phyloP scores from a whole-genome alignment of 805 yeast species.

The Candida tallmaniae region DNA sequence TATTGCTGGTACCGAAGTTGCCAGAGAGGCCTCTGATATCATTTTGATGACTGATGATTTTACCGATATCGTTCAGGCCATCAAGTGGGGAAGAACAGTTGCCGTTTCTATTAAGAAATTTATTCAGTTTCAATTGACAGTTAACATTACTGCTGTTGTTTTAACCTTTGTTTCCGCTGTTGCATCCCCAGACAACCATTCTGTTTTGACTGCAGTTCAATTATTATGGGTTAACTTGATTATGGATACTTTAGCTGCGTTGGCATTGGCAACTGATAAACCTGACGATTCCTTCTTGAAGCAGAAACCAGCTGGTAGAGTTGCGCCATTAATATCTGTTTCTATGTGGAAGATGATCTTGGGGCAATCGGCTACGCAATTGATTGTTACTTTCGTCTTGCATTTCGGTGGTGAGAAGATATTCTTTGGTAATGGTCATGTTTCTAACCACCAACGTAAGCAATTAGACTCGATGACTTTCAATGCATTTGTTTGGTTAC shows the following conservation, averaged over 20 bases:
- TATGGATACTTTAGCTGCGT: slow-evolving; percentile 97
- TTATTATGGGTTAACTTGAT: slow-evolving; percentile 95
- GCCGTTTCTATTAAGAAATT: slow-evolving; percentile 91
- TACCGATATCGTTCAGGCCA: slow-evolving; percentile 90
- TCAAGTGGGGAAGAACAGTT: slow-evolving; percentile 98
- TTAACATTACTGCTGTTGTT: slow-evolving; percentile 92
- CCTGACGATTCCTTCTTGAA: slow-evolving; percentile 81
- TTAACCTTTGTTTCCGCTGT: slow-evolving; percentile 93
- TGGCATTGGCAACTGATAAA: slow-evolving; percentile 96
- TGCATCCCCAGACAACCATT: slow-evolving; percentile 67
- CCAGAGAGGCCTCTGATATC: slow-evolving; percentile 94
- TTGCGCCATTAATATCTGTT: slow-evolving; percentile 71
- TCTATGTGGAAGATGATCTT: slow-evolving; percentile 99
- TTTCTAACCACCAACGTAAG: slow-evolving; percentile 43
- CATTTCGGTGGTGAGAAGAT: slow-evolving; percentile 76
- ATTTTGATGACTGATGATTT: slow-evolving; percentile 93
- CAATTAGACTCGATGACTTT: slow-evolving; percentile 83
- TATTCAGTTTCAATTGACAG: slow-evolving; percentile 94
- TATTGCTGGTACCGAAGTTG: slow-evolving; percentile 96
- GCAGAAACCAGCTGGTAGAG: slow-evolving; percentile 80
- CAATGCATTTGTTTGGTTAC: slow-evolving; percentile 97
- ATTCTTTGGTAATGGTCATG: slow-evolving; percentile 29
- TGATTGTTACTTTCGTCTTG: slow-evolving; percentile 70
- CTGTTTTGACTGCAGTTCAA: slow-evolving; percentile 96
- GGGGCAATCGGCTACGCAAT: slow-evolving; percentile 79